Base-by-base conservation (phyloP, 169 alveolate species). In the Eimeria praecox region DNA sequence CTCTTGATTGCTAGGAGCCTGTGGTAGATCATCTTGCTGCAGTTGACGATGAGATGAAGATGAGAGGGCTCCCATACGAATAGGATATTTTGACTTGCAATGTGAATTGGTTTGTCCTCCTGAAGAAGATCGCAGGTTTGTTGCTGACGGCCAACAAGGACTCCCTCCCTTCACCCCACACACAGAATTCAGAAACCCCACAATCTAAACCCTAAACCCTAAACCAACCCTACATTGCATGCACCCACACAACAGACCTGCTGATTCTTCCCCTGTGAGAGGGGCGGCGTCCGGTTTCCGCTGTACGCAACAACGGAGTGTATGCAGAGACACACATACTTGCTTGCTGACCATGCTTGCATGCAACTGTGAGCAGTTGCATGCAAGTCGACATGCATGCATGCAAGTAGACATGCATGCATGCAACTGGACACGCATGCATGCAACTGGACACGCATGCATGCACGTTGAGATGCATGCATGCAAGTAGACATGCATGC, bases 131-230 rank as follows among this genome's bases (percentile, higher is more conserved):
- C 42, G 90, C 59, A 80, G 27, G n/a, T 4, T 66, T 3, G 46
- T 42, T 4, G 90, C 69, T 46, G 90, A 80, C 18, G 24, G 90
- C 59, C 90, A 80, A 22, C 35, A 44, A 42, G 42, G 90, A 27
- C 69, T 49, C 22, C 44, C 69, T 27, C 71, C 90, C 90, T 80
- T n/a, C 20, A 33, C 42, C 59, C 20, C 88, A 78, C 88, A 40
- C 88, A 78, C 56, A 18, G 24, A 52, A 0, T 20, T 0, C 62
- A 52, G 2, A 42, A 42, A 33, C 59, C 66, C 18, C 90, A 33
- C 5, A 73, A 35, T 1, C 75, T 27, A 64, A 64, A 64, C 38
- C 75, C 75, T 27, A 64, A 12, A n/a, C n/a, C n/a, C n/a, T n/a
- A n/a, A n/a, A n/a, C n/a, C n/a, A 56, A 2, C 27, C 66, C 18